These are phyloP conservation scores for Xylaria sp. DNA, from an alignment of 2,329 filamentous ascomycete species.

Conservation along the genomic window DNA sequence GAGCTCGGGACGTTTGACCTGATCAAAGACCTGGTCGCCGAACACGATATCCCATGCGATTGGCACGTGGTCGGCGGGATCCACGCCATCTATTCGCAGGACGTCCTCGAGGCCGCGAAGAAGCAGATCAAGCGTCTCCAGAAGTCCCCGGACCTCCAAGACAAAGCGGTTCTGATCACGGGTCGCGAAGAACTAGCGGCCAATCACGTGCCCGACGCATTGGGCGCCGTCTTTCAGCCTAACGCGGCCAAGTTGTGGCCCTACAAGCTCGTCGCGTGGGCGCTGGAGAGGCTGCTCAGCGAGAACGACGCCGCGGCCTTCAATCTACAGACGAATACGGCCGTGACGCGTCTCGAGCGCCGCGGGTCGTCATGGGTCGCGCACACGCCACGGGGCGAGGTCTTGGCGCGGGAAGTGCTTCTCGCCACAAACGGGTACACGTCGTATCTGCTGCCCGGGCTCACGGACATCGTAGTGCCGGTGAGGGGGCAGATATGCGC, in stretches of 20 bases:
- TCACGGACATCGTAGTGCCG: constrained; percentile 71
- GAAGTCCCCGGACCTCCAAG: constrained; percentile 66
- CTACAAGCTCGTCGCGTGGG: constrained; percentile 81
- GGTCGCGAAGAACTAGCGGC: constrained; percentile 55
- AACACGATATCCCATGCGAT: constrained; percentile 72
- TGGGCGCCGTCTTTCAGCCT: constrained; percentile 71
- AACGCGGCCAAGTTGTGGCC: constrained; percentile 79
- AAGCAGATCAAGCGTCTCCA: constrained; percentile 62
- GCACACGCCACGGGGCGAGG: constrained; percentile 73
- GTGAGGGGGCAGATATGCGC: constrained; percentile 78
- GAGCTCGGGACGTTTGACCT: constrained; percentile 75
- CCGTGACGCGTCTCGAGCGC: constrained; percentile 60
- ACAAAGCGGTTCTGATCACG: constrained; percentile 56
- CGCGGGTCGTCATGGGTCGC: constrained; percentile 63
- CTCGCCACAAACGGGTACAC: constrained; percentile 89
- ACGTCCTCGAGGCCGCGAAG: constrained; percentile 63
- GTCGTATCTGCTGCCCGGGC: constrained; percentile 74
- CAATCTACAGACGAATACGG: constrained; percentile 80
- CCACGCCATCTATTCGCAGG: constrained; percentile 68
- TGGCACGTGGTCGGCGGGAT: constrained; percentile 72
- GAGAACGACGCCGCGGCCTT: constrained; percentile 52
- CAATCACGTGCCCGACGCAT: constrained; percentile 65
- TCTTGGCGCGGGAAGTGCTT: constrained; percentile 72
- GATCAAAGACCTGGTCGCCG: constrained; percentile 66
- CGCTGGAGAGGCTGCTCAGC: constrained; percentile 69